Conservation (phyloP, 768 basidiomycete genomes). For the Mycena maculata region DNA sequence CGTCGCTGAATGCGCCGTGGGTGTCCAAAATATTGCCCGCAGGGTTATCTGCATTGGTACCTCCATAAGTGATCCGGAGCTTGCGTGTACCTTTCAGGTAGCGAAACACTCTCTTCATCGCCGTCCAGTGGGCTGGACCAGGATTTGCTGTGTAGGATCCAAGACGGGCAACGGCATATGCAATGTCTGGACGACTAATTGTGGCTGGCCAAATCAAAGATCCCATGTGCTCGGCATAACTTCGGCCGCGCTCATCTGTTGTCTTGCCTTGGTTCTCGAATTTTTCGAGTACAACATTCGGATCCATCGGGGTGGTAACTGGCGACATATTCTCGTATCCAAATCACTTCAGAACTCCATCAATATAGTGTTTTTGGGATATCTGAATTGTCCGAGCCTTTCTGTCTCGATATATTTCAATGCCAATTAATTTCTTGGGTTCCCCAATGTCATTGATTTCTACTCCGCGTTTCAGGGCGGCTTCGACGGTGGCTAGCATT, state of each 20-base stretch:
- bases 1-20: neutral
- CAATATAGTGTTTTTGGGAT: too few species aligned
- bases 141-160: conserved; percentile 1
- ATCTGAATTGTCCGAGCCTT: too few species aligned
- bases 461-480: too few species aligned
- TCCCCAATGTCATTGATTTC: neutral
- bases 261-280: neutral
- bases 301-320: too few species aligned
- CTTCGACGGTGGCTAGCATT: too few species aligned
- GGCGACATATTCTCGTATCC: too few species aligned
- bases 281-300: conserved; percentile 3
- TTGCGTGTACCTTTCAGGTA: conserved; percentile 1
- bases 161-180: too few species aligned
- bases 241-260: conserved; percentile 5
- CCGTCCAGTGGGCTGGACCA: conserved; percentile 4
- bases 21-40: neutral
- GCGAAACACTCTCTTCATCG: conserved; percentile 16
- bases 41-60: neutral
- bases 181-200: too few species aligned
- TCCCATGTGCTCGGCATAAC: conserved; percentile 17
- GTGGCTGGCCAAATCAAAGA: conserved; percentile 9
- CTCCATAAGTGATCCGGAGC: neutral
- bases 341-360: too few species aligned
- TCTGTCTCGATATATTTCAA: too few species aligned
- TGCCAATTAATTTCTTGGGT: too few species aligned